phyloP scores from a whole-genome alignment of 2,329 filamentous ascomycete species.

The Colletotrichum trifolii region DNA sequence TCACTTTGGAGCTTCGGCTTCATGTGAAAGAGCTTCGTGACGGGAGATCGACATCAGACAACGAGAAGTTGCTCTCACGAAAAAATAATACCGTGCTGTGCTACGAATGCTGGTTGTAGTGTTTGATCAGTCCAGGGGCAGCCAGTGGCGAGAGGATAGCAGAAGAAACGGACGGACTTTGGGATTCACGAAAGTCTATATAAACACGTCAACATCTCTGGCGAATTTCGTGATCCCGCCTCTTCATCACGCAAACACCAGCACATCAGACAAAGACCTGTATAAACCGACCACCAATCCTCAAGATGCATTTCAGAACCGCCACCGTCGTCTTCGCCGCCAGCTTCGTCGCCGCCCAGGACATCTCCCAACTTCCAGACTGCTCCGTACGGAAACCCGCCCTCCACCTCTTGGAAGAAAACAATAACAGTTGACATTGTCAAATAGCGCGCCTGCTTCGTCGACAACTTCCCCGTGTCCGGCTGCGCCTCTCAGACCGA shows the following conservation, averaged over 20 bases:
- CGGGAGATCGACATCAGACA: too few species aligned
- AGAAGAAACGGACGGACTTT: too few species aligned
- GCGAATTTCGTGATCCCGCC: slow-evolving; percentile 20
- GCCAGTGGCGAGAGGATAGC: not conserved
- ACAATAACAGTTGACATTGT: not conserved
- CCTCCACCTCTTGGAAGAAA: not conserved
- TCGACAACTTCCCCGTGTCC: slow-evolving; percentile 31
- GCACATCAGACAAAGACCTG: not conserved
- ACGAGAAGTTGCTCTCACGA: too few species aligned
- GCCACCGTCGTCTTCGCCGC: slow-evolving; percentile 39
- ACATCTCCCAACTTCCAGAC: slow-evolving; percentile 21
- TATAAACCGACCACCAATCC: not conserved
- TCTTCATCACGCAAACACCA: slow-evolving; percentile 11
- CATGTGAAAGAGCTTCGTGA: slow-evolving; percentile 23
- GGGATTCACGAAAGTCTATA: slow-evolving; percentile 4
- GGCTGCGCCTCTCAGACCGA: slow-evolving; percentile 29
- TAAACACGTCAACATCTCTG: slow-evolving; percentile 2
- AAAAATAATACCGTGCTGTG: too few species aligned
- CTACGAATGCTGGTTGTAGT: too few species aligned
- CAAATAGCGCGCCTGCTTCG: slow-evolving; percentile 29
- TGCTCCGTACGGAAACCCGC: slow-evolving; percentile 16
- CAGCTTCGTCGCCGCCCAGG: slow-evolving; percentile 38
- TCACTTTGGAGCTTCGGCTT: slow-evolving; percentile 21
- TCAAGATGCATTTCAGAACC: slow-evolving; percentile 43
- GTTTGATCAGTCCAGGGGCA: too few species aligned